Percentiles rank a stretch among this genome's conserved stretches.
These are phyloP conservation scores for Aristolochia californica DNA, from an alignment of 164 flowering plant species.

Conservation along the genomic window DNA sequence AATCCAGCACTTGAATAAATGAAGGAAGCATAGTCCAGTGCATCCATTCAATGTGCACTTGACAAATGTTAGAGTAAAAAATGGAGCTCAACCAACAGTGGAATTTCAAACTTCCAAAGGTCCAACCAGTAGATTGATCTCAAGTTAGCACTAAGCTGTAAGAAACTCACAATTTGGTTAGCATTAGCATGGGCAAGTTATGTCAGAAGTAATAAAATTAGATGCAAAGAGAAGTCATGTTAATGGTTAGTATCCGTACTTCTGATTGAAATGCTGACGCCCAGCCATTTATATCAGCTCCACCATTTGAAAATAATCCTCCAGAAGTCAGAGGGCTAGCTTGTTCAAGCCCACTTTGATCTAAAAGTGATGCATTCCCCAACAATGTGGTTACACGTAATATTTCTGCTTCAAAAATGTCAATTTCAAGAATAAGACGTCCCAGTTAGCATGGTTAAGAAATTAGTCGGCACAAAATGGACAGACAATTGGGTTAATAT, in stretches of 20 bases:
- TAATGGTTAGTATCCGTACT: conserved; percentile 99
- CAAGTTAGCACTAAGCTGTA: conserved; percentile 1
- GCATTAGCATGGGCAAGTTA: conserved; percentile 32
- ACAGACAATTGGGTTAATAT: conserved; percentile 5
- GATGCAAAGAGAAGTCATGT: conserved; percentile 69
- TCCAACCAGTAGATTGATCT: no score
- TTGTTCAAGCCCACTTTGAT: conserved; percentile 98
- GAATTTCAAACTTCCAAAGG: no score
- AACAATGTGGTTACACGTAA: conserved; percentile 99
- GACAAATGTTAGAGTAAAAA: no score
- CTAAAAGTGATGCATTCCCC: conserved; percentile 99
- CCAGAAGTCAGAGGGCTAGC: conserved; percentile 93
- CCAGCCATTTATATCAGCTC: conserved; percentile 91
- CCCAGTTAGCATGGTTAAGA: conserved; percentile 12
- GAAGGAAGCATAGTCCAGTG: no score
- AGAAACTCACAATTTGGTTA: conserved; percentile 30
- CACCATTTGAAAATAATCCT: conserved; percentile 93
- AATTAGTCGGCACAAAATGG: conserved; percentile 8
- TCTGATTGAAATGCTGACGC: conserved; percentile 92
- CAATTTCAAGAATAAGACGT: conserved; percentile 15
- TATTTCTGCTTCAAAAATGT: conserved; percentile 77
- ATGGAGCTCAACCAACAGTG: no score
- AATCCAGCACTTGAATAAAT: no score
- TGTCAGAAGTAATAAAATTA: conserved; percentile 55
- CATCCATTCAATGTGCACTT: no score